Evolutionary conservation across 352 stramenopile genomes (phyloP), one percentile per base, ranked within the genome.

Genomic region (Pythium sp.): DNA sequence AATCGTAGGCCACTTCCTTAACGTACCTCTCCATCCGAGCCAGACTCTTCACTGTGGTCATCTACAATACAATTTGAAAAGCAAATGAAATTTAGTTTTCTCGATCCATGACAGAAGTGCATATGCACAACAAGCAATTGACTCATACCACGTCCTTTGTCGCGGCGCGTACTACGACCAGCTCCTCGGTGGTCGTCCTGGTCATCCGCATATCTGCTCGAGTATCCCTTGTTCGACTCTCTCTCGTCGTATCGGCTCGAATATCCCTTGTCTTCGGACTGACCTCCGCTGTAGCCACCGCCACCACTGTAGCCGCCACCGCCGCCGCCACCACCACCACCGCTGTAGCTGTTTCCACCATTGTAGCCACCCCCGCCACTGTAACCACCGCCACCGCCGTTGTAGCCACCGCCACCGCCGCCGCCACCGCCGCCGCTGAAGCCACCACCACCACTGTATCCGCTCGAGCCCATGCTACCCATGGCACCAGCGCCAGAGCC

Each of bases 141-240:
- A 18, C 36, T 51, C 71, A 5, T 55, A 80, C 74, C 71, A 60
- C 76, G 72, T 66, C 34, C 75, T 66, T 83, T 86, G 32, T 82
- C 78, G 38, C 75, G 78, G 24, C 76, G 78, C 14, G 54, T 61
- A 47, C 70, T 79, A 26, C 78, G 78, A 20, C 77, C 65, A 55
- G 65, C 73, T 47, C 65, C 72, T 61, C 77, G 76, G 66, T 83
- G 72, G 26, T 81, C 73, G 24, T 84, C 80, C 24, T 83, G 73
- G 5, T 93, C 87, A 60, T 93, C 84, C 47, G 81, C 81, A 56
- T 92, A 91, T 57, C 86, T 79, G 43, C 82, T 89, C 20, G 84
- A 92, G 62, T 92, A 92, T 47, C 72, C 70, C 72, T 90, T 91
- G 64, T 87, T 65, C n/a, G 46, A 7, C 53, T 70, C 82, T 56